Conservation (phyloP, 2,329 filamentous ascomycete genomes). For the Epichloe bromicola region DNA sequence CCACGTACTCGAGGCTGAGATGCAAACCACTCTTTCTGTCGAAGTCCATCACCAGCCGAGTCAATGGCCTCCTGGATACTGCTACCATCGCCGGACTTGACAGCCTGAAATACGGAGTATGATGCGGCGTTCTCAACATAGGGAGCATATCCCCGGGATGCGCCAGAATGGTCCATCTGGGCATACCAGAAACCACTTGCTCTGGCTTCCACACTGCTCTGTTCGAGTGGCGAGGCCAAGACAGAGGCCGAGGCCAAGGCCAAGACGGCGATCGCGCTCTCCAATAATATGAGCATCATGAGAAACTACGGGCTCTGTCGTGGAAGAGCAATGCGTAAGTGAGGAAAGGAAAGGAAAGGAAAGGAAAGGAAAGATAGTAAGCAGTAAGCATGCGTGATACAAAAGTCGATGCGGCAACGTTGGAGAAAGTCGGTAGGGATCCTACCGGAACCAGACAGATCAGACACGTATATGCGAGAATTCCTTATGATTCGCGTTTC, state of each 20-base stretch:
- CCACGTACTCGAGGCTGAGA: constrained; percentile 25
- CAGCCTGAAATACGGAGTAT: constrained; percentile 26
- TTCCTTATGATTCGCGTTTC: too few species aligned
- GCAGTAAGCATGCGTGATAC: too few species aligned
- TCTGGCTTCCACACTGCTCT: not conserved
- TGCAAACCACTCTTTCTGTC: constrained; percentile 26
- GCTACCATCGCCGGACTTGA: constrained; percentile 22
- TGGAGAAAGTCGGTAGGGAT: too few species aligned
- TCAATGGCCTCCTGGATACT: constrained; percentile 28
- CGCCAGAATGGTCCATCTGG: constrained; percentile 27
- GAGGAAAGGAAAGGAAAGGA: too few species aligned
- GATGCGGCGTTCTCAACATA: constrained; percentile 24
- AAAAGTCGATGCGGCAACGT: too few species aligned
- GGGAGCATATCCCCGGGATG: constrained; percentile 24
- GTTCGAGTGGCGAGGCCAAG: constrained; percentile 8
- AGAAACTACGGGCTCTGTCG: not conserved
- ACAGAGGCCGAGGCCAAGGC: constrained; percentile 8
- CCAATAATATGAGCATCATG: not conserved
- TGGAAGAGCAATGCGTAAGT: too few species aligned
- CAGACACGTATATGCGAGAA: too few species aligned
- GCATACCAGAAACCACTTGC: constrained; percentile 27
- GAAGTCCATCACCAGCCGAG: constrained; percentile 18
- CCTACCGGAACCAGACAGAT: too few species aligned
- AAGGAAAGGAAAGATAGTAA: too few species aligned
- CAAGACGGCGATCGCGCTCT: constrained; percentile 3